Conservation (phyloP, 768 basidiomycete species). For the Auriscalpium orientale region DNA sequence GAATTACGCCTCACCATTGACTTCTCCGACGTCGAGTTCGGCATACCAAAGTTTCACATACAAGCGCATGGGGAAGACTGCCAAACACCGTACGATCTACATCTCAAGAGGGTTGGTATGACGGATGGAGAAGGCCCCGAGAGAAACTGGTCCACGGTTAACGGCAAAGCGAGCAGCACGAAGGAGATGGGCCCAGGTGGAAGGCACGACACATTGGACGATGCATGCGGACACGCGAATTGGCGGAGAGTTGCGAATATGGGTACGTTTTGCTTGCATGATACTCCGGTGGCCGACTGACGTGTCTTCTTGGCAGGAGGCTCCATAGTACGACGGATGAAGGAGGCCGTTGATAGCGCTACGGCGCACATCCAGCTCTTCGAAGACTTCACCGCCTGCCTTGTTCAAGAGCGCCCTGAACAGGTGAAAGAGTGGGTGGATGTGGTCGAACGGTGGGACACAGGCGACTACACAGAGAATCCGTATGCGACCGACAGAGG, state of each 20-base stretch:
- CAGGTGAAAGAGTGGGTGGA: not conserved
- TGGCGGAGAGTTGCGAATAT: conserved; percentile 23
- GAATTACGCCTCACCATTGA: not conserved
- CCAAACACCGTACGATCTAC: conserved; percentile 17
- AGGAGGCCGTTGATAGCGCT: not conserved
- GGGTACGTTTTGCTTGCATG: conserved; percentile 12
- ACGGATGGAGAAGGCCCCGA: conserved; percentile 32
- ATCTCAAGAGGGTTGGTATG: conserved; percentile 21
- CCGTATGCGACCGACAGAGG: not conserved
- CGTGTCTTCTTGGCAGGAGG: not conserved
- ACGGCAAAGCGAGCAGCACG: conserved; percentile 22
- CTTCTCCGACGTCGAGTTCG: not conserved
- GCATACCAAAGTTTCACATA: conserved; percentile 27
- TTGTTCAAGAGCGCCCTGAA: not conserved
- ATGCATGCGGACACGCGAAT: conserved; percentile 20
- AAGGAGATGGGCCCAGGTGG: conserved; percentile 29
- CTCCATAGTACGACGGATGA: not conserved
- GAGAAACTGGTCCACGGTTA: conserved; percentile 23
- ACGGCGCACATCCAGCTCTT: not conserved
- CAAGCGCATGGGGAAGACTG: conserved; percentile 19
- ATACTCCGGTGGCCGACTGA: not conserved
- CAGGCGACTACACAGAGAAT: not conserved
- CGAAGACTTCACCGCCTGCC: not conserved
- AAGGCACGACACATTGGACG: conserved; percentile 19
- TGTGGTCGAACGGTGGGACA: not conserved